Conservation (phyloP, 768 basidiomycete species). For the Nevesoporus exiguus region DNA sequence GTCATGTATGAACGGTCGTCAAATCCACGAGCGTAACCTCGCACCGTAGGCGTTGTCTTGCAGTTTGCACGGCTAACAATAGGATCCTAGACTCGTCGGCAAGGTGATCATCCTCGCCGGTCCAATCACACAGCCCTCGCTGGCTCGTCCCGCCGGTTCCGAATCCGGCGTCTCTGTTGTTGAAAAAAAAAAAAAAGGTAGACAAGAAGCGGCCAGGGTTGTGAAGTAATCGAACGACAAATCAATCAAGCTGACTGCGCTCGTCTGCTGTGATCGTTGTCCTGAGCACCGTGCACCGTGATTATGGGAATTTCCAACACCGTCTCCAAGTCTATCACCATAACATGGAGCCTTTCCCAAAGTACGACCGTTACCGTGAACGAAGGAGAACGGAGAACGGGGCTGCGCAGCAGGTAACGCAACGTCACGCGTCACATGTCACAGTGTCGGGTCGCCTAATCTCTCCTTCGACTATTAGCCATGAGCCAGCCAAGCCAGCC, state of each 20-base stretch:
- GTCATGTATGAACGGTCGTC: slow-evolving; percentile 35
- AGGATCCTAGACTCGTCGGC: slow-evolving; percentile 54
- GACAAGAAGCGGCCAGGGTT: not conserved
- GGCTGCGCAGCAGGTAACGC: slow-evolving; percentile 8
- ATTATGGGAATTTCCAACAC: slow-evolving; percentile 16
- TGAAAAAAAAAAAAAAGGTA: not conserved
- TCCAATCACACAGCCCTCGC: slow-evolving; percentile 19
- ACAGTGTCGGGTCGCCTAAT: not conserved
- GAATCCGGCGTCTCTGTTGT: slow-evolving; percentile 5
- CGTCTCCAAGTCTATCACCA: slow-evolving; percentile 14
- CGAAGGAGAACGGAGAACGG: not conserved
- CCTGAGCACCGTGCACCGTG: slow-evolving; percentile 7
- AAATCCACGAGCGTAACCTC: slow-evolving; percentile 26
- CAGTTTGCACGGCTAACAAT: slow-evolving; percentile 34
- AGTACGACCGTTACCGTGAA: not conserved
- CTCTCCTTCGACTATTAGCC: slow-evolving; percentile 9
- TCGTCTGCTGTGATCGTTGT: slow-evolving; percentile 2
- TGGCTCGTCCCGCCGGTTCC: slow-evolving; percentile 17
- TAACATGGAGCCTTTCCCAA: not conserved
- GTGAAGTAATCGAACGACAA: not conserved
- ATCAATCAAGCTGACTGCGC: not conserved
- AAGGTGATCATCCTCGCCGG: slow-evolving; percentile 45
- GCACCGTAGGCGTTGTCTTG: slow-evolving; percentile 21
- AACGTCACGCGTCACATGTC: slow-evolving; percentile 15
- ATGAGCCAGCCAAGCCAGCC: slow-evolving; percentile 40